phyloP scores from a whole-genome alignment of 2,329 filamentous ascomycete species.

The Neonectria sp. region DNA sequence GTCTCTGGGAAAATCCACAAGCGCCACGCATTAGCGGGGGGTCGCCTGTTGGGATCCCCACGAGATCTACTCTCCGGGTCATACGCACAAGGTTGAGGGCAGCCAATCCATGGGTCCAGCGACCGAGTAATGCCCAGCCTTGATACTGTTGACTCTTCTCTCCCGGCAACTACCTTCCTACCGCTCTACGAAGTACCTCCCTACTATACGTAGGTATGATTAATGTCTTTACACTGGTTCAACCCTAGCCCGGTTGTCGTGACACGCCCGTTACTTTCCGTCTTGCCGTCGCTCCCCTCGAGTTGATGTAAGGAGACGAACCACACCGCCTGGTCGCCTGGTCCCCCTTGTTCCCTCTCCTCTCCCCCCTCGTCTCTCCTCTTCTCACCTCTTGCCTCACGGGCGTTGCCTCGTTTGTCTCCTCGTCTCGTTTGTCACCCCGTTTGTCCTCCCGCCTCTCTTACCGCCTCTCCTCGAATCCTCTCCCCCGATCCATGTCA shows the following conservation, averaged over 20 bases:
- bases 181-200: no score
- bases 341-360: slow-evolving; percentile 20
- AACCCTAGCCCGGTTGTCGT: background rate
- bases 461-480: background rate
- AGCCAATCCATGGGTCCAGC: slow-evolving; percentile 6
- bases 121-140: background rate
- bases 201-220: background rate
- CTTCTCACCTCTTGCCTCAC: slow-evolving; percentile 7
- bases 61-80: slow-evolving; percentile 42
- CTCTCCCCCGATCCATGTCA: slow-evolving; percentile 35
- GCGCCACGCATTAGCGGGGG: slow-evolving; percentile 44
- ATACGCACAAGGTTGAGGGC: background rate
- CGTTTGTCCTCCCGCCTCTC: background rate
- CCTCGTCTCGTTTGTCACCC: slow-evolving; percentile 22
- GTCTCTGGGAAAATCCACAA: slow-evolving; percentile 32
- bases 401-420: slow-evolving; percentile 15
- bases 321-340: slow-evolving; percentile 16
- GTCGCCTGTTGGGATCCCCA: slow-evolving; percentile 41
- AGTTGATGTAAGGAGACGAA: background rate
- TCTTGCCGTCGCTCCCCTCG: background rate
- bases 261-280: background rate
- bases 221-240: background rate
- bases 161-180: background rate
- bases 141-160: slow-evolving; percentile 18
- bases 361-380: slow-evolving; percentile 26